phyloP scores from a whole-genome alignment of 192 early-diverging fungal species.

The Haplosporangium gracile region DNA sequence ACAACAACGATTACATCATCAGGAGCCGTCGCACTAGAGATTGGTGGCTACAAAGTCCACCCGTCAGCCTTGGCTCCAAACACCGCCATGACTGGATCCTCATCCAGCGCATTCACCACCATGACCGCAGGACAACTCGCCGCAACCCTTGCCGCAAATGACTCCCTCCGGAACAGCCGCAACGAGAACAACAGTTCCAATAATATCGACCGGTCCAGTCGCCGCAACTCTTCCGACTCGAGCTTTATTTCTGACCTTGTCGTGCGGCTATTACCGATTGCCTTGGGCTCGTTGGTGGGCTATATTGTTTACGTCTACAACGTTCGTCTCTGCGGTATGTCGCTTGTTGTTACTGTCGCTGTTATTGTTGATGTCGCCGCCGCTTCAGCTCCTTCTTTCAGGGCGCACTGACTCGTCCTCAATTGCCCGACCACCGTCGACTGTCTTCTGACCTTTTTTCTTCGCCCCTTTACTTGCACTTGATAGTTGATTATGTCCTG shows the following conservation, averaged over 20 bases:
- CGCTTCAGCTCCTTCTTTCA: not conserved
- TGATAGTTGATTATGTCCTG: conserved; percentile 33
- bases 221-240: not conserved
- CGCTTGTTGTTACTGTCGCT: not conserved
- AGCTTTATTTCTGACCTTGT: conserved; percentile 2
- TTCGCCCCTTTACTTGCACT: not conserved
- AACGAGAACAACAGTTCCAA: not conserved
- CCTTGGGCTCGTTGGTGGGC: conserved; percentile 21
- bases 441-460: not conserved
- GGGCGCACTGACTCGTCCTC: not conserved
- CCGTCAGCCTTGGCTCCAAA: conserved; percentile 32
- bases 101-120: conserved; percentile 22
- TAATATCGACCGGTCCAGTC: not conserved
- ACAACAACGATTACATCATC: not conserved
- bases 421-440: not conserved
- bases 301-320: conserved; percentile 52
- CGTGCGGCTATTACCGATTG: conserved; percentile 23
- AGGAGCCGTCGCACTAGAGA: not conserved
- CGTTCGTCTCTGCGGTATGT: conserved; percentile 44
- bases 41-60: conserved; percentile 38
- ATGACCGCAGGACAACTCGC: conserved; percentile 41
- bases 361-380: not conserved
- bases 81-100: not conserved
- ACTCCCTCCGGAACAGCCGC: not conserved
- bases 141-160: conserved; percentile 29